These are phyloP conservation scores for Paecilomyces sp. DNA, from an alignment of 2,329 filamentous ascomycete genomes.

Conservation along the genomic window DNA sequence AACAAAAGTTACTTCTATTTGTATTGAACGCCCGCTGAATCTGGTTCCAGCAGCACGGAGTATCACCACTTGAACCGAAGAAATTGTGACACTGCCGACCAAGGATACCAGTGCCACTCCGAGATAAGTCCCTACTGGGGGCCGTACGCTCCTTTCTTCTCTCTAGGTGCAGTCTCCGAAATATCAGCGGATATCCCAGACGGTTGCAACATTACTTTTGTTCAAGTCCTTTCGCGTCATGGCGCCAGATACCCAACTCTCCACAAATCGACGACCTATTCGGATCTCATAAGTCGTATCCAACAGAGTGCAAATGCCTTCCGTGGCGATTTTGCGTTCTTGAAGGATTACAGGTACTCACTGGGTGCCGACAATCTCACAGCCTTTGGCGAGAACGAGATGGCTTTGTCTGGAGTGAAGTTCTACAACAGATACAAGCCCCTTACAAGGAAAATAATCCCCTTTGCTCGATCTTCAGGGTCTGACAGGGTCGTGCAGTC, in stretches of 20 bases:
- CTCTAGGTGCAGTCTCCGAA: slow-evolving; percentile 54
- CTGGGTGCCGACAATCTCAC: slow-evolving; percentile 66
- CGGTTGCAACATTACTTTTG: slow-evolving; percentile 71
- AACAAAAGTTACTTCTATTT: neutral
- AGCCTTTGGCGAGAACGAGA: slow-evolving; percentile 58
- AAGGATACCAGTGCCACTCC: slow-evolving; percentile 58
- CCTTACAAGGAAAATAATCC: slow-evolving; percentile 52
- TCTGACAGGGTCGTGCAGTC: slow-evolving; percentile 67
- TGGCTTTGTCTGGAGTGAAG: slow-evolving; percentile 66
- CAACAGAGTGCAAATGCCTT: slow-evolving; percentile 53
- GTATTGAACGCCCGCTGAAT: neutral
- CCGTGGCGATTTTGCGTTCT: slow-evolving; percentile 58
- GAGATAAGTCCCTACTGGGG: slow-evolving; percentile 67
- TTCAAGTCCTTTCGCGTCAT: slow-evolving; percentile 73
- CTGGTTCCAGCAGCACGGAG: neutral
- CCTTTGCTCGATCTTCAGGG: slow-evolving; percentile 66
- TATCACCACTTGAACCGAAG: neutral
- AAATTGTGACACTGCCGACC: slow-evolving; percentile 47
- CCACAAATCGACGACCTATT: slow-evolving; percentile 60
- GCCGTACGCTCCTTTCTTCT: slow-evolving; percentile 80
- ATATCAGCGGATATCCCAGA: slow-evolving; percentile 55
- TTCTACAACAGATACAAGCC: slow-evolving; percentile 67
- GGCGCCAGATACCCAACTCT: slow-evolving; percentile 74
- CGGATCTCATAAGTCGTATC: slow-evolving; percentile 57
- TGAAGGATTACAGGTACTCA: slow-evolving; percentile 63